Base-by-base conservation (phyloP, 2,329 filamentous ascomycete species). In the Aureobasidium sp. region DNA sequence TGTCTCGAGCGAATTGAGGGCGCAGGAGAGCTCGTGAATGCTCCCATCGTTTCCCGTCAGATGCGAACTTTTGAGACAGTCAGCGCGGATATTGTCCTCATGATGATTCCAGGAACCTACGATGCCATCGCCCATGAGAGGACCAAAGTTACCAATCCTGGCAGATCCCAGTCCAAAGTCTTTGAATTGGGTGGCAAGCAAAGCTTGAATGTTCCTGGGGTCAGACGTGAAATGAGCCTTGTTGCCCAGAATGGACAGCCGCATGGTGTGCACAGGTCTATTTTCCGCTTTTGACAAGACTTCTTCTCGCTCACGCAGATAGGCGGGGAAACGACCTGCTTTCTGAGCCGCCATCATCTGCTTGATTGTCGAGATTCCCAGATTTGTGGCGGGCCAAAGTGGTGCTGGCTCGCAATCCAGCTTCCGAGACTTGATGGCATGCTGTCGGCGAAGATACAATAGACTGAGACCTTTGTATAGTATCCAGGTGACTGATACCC, bases 1-100 rank as follows among this genome's bases (percentile, higher is more conserved):
- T 66, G n/a, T 69, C 65, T 30, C 68, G 59, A 12, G 63, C 60
- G 47, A 71, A 71, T 24, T 69, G 67, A 6, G 68, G 69, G 32
- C 69, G 60, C 16, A 71, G 61, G 52, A 71, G 53, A 2, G 63
- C 63, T 22, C 69, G 57, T 22, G 61, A 64, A 48, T 69, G 67
- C 49, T 66, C 63, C 68, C 69, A 71, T 40, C 56, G 40, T 47
- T 63, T 61, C 21, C 68, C 68, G 50, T 70, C 65, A 39, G 39
- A 59, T 24, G 49, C 45, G 10, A 58, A 51, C 40, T 47, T 5
- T n/a, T 4, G 27, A 2, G 1, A 2, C 11, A 1, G 21, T 52
- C 19, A 52, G 38, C 38, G 16, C 17, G 12, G 6, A n/a, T 29
- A 41, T 3, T n/a, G 8, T 14, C 4, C 1, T 2, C 6, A 4